Evolutionary conservation across 108 stramenopile species (phyloP).

Genomic region (Cyclotella kingstonii): DNA sequence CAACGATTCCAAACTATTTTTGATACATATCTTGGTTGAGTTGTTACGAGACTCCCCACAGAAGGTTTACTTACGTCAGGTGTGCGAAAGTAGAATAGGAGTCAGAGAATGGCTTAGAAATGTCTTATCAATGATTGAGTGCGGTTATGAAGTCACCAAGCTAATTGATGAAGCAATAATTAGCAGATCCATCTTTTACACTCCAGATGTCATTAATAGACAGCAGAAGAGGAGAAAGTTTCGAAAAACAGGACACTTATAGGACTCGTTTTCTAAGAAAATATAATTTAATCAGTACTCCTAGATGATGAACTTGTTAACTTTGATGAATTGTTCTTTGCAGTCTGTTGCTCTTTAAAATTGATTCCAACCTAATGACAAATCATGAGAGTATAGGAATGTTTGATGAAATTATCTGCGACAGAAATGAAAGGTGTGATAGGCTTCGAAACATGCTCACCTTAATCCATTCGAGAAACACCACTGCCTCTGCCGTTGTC

Average conservation of each 20-base stretch:
- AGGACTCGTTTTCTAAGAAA: too few relatives aligned
- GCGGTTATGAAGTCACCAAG: background rate
- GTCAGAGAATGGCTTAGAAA: slow-evolving; percentile 49
- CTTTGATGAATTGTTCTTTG: too few relatives aligned
- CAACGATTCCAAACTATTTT: slow-evolving; percentile 27
- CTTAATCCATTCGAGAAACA: slow-evolving; percentile 82
- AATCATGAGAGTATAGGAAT: too few relatives aligned
- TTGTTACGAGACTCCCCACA: slow-evolving; percentile 51
- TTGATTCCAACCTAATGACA: slow-evolving; percentile 55
- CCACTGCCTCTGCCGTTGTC: slow-evolving; percentile 64
- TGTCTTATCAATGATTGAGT: slow-evolving; percentile 10
- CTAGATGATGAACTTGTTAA: too few relatives aligned
- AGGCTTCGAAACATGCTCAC: slow-evolving; percentile 1
- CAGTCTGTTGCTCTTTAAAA: slow-evolving; percentile 73
- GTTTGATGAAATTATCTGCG: background rate
- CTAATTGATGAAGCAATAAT: slow-evolving; percentile 24
- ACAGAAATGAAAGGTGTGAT: background rate
- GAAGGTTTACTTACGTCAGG: slow-evolving; percentile 43
- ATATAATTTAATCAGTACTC: too few relatives aligned
- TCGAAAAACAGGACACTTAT: background rate
- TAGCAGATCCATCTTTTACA: slow-evolving; percentile 48
- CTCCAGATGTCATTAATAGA: slow-evolving; percentile 37
- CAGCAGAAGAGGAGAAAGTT: slow-evolving; percentile 21
- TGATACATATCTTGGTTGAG: slow-evolving; percentile 24
- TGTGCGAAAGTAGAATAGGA: slow-evolving; percentile 38